Evolutionary conservation across 305 asterid species (phyloP).

Genomic region (Nicotiana rustica): DNA sequence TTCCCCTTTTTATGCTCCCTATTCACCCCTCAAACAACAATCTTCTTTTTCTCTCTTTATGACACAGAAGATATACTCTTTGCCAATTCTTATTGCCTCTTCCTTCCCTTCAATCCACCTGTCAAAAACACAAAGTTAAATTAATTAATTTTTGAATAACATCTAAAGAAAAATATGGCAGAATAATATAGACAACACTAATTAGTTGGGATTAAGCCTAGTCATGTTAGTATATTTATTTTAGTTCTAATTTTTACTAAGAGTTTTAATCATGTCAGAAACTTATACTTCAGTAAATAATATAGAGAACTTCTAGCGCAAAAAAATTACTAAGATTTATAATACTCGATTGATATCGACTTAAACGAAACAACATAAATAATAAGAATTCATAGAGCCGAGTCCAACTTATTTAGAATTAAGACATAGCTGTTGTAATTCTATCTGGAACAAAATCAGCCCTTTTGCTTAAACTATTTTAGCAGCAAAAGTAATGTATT

Average conservation of each 20-base stretch:
- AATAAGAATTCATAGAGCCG: fast-evolving
- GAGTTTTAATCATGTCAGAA: neutral
- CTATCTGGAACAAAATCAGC: neutral
- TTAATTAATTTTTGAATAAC: neutral
- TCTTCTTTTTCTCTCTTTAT: slow-evolving; percentile 46
- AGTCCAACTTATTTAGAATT: neutral
- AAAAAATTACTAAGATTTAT: neutral
- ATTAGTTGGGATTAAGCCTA: neutral
- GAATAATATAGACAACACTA: neutral
- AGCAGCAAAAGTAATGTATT: neutral
- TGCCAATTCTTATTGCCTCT: slow-evolving; percentile 56
- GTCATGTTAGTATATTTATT: neutral
- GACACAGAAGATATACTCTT: slow-evolving; percentile 36
- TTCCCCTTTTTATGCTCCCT: slow-evolving; percentile 35
- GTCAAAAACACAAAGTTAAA: slow-evolving; percentile 36
- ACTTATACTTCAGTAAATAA: neutral
- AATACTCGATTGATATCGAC: neutral
- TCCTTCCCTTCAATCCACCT: slow-evolving; percentile 67
- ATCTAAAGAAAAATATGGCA: neutral
- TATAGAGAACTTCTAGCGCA: neutral
- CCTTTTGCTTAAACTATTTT: neutral
- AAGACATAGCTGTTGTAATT: neutral
- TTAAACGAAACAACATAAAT: neutral
- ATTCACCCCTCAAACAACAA: slow-evolving; percentile 27
- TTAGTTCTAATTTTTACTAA: neutral